phyloP scores from a whole-genome alignment of 352 stramenopile genomes.

The Phytophthora boehmeriae region DNA sequence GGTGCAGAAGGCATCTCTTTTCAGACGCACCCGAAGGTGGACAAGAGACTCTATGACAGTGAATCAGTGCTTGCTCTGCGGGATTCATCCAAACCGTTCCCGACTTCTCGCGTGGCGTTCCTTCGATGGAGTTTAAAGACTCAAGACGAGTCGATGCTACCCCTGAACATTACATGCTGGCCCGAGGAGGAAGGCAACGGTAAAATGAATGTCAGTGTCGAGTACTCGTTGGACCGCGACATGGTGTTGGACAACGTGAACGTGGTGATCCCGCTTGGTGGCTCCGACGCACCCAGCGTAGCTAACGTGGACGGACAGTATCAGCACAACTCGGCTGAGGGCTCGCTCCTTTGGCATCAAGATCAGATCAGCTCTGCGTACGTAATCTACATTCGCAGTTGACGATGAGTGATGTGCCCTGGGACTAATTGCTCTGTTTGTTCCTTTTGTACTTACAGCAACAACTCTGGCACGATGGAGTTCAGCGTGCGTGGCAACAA shows the following conservation, averaged over 20 bases:
- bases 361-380: constrained; percentile 80
- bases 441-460: constrained; percentile 38
- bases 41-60: constrained; percentile 88
- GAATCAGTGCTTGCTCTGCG: constrained; percentile 82
- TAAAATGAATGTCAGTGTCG: constrained; percentile 90
- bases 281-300: constrained; percentile 70
- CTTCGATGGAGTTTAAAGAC: constrained; percentile 89
- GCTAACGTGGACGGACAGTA: constrained; percentile 86
- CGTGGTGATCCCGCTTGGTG: constrained; percentile 80
- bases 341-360: constrained; percentile 82
- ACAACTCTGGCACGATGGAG: constrained; percentile 82
- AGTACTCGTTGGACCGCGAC: constrained; percentile 88
- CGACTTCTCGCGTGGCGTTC: constrained; percentile 78
- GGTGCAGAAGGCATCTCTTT: constrained; percentile 77
- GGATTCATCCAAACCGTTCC: constrained; percentile 85
- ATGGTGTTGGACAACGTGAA: constrained; percentile 91
- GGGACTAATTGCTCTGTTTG: constrained; percentile 14
- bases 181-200: constrained; percentile 83
- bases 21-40: constrained; percentile 88
- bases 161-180: constrained; percentile 90
- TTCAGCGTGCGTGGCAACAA: constrained; percentile 83
- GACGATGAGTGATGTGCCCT: not conserved
- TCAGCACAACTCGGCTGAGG: constrained; percentile 81
- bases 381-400: constrained; percentile 24
- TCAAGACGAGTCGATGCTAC: constrained; percentile 84